Conservation (phyloP, 2,329 filamentous ascomycete species). For the Rhexocercosporidium sp. region DNA sequence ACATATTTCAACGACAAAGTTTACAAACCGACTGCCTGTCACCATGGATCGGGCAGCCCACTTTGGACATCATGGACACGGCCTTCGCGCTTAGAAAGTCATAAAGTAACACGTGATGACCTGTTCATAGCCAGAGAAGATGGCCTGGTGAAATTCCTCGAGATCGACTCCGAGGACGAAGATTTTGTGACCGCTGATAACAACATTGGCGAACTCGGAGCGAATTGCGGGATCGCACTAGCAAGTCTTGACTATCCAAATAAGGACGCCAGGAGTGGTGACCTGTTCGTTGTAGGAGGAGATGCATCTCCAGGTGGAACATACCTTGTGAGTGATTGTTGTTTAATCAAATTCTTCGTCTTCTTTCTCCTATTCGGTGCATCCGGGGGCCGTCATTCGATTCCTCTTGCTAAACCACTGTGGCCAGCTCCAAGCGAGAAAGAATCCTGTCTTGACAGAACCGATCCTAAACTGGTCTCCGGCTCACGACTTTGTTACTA, state of each 20-base stretch:
- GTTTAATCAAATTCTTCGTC: not conserved
- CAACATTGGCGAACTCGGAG: conserved; percentile 68
- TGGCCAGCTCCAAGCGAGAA: conserved; percentile 58
- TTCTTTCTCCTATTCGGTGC: not conserved
- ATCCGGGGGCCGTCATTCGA: not conserved
- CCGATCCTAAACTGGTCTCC: conserved; percentile 68
- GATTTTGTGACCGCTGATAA: conserved; percentile 60
- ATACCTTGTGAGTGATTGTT: conserved; percentile 50
- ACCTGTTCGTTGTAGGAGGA: conserved; percentile 47
- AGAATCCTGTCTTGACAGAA: conserved; percentile 59
- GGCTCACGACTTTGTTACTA: conserved; percentile 48
- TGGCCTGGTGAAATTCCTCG: conserved; percentile 75
- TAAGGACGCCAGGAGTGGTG: conserved; percentile 59
- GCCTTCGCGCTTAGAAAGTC: conserved; percentile 67
- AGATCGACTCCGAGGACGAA: conserved; percentile 61
- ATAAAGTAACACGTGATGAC: conserved; percentile 70
- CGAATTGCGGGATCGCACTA: conserved; percentile 82
- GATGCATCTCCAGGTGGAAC: conserved; percentile 79
- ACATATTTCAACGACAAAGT: conserved; percentile 50
- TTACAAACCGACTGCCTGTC: conserved; percentile 50
- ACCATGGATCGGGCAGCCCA: conserved; percentile 55
- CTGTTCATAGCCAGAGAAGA: conserved; percentile 91
- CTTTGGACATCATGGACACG: conserved; percentile 87
- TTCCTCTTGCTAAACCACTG: conserved; percentile 9
- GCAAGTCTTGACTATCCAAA: conserved; percentile 65